Percentiles rank a stretch among this genome's conserved stretches.
Conservation (phyloP, 140 eudicot species). For the Flaveria floridana region DNA sequence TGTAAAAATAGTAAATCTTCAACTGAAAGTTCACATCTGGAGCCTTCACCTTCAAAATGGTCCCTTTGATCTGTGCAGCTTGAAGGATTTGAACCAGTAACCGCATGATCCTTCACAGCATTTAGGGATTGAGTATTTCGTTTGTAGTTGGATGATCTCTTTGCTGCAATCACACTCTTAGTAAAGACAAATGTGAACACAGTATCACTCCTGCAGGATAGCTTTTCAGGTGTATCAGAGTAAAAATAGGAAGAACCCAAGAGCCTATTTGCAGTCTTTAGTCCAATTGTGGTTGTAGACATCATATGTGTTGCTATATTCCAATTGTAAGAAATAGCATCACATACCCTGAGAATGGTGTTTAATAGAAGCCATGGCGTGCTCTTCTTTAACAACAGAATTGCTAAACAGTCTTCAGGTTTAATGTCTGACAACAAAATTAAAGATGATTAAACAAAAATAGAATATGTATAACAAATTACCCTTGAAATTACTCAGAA, state of each 20-base stretch:
- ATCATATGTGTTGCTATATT: constrained; percentile 41
- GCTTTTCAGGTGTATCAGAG: constrained; percentile 58
- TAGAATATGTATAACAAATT: not conserved
- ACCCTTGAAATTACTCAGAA: not conserved
- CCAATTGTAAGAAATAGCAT: constrained; percentile 24
- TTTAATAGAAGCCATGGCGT: not conserved
- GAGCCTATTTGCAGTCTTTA: constrained; percentile 59
- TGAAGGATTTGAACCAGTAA: constrained; percentile 39
- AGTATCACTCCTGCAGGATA: constrained; percentile 30
- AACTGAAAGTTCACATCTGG: constrained; percentile 42
- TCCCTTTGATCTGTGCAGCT: constrained; percentile 39
- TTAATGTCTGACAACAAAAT: constrained; percentile 18
- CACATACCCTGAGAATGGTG: constrained; percentile 20
- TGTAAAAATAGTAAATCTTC: constrained; percentile 70
- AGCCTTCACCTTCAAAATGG: constrained; percentile 38
- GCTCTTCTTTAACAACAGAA: constrained; percentile 5
- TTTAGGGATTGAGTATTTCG: constrained; percentile 40
- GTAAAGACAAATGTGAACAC: constrained; percentile 33
- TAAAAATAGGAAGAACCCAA: constrained; percentile 57
- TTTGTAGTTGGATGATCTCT: constrained; percentile 42
- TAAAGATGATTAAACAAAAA: not conserved
- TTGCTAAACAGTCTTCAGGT: constrained; percentile 8
- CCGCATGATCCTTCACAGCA: constrained; percentile 51
- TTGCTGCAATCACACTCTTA: constrained; percentile 48
- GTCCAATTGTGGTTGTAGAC: constrained; percentile 80